Evolutionary conservation across 495 filamentous ascomycete genomes (phyloP).

Genomic region (Penicillium diatomitis): DNA sequence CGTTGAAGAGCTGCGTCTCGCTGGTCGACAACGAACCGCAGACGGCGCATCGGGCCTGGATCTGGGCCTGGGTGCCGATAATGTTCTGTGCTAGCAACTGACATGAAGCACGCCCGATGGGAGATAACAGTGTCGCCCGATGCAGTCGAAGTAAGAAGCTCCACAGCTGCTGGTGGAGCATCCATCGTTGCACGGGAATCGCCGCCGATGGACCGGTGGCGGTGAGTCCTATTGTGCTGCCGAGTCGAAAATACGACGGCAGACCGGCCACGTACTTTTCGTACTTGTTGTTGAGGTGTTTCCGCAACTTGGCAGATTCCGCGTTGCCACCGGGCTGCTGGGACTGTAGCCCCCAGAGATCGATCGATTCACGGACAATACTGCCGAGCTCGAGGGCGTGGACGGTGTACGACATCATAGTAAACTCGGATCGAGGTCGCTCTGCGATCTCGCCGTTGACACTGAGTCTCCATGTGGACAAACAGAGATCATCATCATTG

Average conservation of each 20-base stretch:
- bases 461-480: not conserved
- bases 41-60: constrained; percentile 16
- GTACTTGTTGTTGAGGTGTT: constrained; percentile 10
- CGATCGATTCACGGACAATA: constrained; percentile 17
- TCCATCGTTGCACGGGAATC: constrained; percentile 21
- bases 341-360: not conserved
- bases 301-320: not conserved
- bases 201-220: constrained; percentile 14
- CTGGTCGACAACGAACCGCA: constrained; percentile 15
- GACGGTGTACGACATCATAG: constrained; percentile 21
- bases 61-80: constrained; percentile 14
- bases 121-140: constrained; percentile 10
- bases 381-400: constrained; percentile 12
- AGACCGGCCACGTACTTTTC: constrained; percentile 14
- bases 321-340: not conserved
- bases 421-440: constrained; percentile 22
- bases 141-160: constrained; percentile 20
- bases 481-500: constrained; percentile 18
- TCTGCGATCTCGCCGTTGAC: constrained; percentile 6
- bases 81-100: constrained; percentile 22
- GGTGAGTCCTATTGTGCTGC: constrained; percentile 14
- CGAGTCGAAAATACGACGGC: constrained; percentile 18
- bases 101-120: constrained; percentile 10
- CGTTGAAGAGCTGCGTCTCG: constrained; percentile 15
- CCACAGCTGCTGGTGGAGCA: constrained; percentile 29